phyloP scores from a whole-genome alignment of 768 basidiomycete species.

The Agaricus blazei region DNA sequence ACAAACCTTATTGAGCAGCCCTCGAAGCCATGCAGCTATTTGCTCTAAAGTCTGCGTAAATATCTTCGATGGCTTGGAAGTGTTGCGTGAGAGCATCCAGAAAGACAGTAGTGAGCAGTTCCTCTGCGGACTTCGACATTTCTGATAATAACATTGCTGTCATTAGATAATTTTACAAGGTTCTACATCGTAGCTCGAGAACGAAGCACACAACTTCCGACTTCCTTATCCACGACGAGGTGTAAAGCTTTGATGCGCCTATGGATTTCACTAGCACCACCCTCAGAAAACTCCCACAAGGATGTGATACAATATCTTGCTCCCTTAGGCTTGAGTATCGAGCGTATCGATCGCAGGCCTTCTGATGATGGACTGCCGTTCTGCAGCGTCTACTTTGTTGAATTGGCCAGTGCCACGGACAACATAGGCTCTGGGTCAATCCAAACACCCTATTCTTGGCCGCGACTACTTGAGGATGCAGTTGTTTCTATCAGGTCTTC shows the following conservation, averaged over 20 bases:
- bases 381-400: conserved; percentile 60
- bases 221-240: conserved; percentile 10
- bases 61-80: conserved; percentile 56
- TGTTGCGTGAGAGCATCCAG: conserved; percentile 62
- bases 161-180: conserved; percentile 60
- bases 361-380: conserved; percentile 41
- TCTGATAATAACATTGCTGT: conserved; percentile 3
- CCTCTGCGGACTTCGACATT: neutral
- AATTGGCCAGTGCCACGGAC: conserved; percentile 31
- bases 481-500: conserved; percentile 27
- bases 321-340: conserved; percentile 35
- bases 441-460: conserved; percentile 1
- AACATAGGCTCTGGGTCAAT: conserved; percentile 1
- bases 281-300: conserved; percentile 6
- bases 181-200: conserved; percentile 55
- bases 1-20: conserved; percentile 35
- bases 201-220: conserved; percentile 17
- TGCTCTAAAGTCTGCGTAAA: conserved; percentile 62
- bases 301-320: conserved; percentile 25
- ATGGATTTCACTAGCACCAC: conserved; percentile 12
- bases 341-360: conserved; percentile 65
- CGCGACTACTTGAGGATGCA: conserved; percentile 28
- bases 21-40: conserved; percentile 60
- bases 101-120: conserved; percentile 41
- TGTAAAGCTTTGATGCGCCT: conserved; percentile 30